Conservation (phyloP, 1,139 yeast species). For the Yamadazyma epiphylla region DNA sequence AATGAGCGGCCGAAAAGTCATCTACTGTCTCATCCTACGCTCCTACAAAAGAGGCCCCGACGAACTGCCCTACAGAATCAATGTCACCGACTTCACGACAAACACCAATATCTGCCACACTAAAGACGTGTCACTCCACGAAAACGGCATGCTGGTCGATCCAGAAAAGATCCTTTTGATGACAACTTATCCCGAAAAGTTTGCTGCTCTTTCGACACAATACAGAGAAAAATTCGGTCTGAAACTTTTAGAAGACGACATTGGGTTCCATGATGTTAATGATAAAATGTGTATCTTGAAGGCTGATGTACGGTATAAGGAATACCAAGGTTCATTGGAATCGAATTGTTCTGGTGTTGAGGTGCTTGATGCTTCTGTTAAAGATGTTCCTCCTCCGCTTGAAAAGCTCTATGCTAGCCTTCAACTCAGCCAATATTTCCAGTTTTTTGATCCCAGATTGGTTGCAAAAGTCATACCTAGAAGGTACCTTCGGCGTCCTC, state of each 20-base stretch:
- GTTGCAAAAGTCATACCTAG: too few species aligned
- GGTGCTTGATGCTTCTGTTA: neutral
- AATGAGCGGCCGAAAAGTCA: too few species aligned
- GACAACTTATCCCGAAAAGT: conserved; percentile 2
- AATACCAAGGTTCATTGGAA: neutral
- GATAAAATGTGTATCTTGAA: neutral
- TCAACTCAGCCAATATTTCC: too few species aligned
- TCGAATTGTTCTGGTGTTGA: neutral
- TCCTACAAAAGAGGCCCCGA: too few species aligned
- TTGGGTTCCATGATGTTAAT: neutral
- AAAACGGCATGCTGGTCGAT: neutral
- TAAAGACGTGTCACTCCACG: neutral
- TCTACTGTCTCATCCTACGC: too few species aligned
- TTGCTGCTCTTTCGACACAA: neutral
- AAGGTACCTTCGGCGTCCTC: too few species aligned
- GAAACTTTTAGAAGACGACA: neutral
- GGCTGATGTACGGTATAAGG: neutral
- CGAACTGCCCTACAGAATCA: too few species aligned
- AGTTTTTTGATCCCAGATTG: too few species aligned
- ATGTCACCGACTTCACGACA: conserved; percentile 20
- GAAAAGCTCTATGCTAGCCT: too few species aligned
- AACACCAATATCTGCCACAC: conserved; percentile 6
- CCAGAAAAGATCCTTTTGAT: neutral
- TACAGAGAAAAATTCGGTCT: neutral
- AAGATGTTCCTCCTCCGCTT: neutral